Base-by-base conservation (phyloP, 352 stramenopile genomes). In the Thraustochytrium striatum region DNA sequence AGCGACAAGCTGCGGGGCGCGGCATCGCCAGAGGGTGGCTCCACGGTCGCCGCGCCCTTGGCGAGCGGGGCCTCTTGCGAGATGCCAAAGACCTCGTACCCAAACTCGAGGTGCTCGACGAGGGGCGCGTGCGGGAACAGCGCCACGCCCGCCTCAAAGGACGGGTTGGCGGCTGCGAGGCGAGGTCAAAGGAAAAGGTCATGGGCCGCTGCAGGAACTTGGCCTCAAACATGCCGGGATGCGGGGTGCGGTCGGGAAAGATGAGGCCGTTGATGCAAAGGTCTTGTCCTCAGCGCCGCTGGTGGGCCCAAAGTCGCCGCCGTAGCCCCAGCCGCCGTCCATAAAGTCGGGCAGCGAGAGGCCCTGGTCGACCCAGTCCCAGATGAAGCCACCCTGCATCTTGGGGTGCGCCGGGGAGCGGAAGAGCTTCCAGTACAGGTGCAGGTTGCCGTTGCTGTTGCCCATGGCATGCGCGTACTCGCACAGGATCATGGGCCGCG, bases 321-420 rank as follows among this genome's bases (percentile, higher is more conserved):
- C 83, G 52, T 86, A 85, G 35, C 50, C 75, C 83, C 83, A 86
- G 65, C 83, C 65, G 38, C 61, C 59, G 35, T 32, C 19, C 25
- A 30, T 32, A 8, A 16, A 55, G n/a, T 3, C 11, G 16, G 39
- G 2, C 41, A 47, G 36, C 57, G 5, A 33, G 35, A 94, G 69
- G 30, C 88, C 90, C 82, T 96, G 91, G 82, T 96, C 91, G 19
- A 93, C 86, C 83, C 88, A 93, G 82, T 96, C 91, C 91, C 91
- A 90, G 59, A 96, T 91, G 75, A 94, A 96, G 35, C 91, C 91
- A 32, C 91, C 91, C 81, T 95, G 91, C 16, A 92, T 78, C 3
- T 86, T 62, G 25, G 85, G 85, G 39, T 85, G 33, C 9, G 30
- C 7, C 3, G 16, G 19, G 19, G 44, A 79, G 35, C 89, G 86